Evolutionary conservation across 2,329 filamentous ascomycete genomes (phyloP).

Genomic region (Neocucurbitaria cava): DNA sequence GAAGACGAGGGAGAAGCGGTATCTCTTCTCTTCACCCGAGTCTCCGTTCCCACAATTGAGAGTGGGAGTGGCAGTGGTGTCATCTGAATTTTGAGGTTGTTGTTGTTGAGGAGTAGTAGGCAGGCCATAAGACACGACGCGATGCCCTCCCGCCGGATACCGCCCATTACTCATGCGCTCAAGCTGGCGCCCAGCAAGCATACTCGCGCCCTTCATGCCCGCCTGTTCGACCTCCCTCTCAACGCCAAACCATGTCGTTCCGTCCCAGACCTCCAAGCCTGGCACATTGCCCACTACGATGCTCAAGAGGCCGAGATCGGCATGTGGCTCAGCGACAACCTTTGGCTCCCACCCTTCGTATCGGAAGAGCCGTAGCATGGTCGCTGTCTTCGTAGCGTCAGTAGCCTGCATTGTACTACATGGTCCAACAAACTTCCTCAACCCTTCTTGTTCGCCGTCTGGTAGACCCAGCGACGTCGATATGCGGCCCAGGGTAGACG

Average conservation of each 20-base stretch:
- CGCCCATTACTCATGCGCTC: constrained; percentile 36
- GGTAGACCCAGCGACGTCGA: constrained; percentile 26
- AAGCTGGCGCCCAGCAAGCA: constrained; percentile 42
- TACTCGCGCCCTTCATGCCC: constrained; percentile 27
- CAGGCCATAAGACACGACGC: constrained; percentile 44
- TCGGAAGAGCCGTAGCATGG: constrained; percentile 46
- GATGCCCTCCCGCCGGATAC: constrained; percentile 43
- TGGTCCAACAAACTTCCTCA: constrained; percentile 36
- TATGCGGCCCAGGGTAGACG: constrained; percentile 32
- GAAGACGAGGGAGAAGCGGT: constrained; percentile 47
- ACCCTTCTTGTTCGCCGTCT: constrained; percentile 14
- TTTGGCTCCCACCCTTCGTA: constrained; percentile 46
- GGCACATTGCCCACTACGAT: constrained; percentile 45
- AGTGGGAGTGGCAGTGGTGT: background rate
- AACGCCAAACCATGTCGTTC: constrained; percentile 30
- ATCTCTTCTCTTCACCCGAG: constrained; percentile 14
- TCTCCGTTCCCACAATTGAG: too few relatives aligned
- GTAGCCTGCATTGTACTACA: constrained; percentile 28
- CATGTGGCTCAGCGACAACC: constrained; percentile 46
- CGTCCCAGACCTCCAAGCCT: constrained; percentile 47
- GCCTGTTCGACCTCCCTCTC: constrained; percentile 33
- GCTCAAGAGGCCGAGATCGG: constrained; percentile 44
- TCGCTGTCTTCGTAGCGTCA: constrained; percentile 38
- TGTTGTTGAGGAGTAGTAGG: too few relatives aligned
- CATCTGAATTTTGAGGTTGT: background rate